Base-by-base conservation (phyloP, 768 basidiomycete genomes). In the Pisolithus orientalis region DNA sequence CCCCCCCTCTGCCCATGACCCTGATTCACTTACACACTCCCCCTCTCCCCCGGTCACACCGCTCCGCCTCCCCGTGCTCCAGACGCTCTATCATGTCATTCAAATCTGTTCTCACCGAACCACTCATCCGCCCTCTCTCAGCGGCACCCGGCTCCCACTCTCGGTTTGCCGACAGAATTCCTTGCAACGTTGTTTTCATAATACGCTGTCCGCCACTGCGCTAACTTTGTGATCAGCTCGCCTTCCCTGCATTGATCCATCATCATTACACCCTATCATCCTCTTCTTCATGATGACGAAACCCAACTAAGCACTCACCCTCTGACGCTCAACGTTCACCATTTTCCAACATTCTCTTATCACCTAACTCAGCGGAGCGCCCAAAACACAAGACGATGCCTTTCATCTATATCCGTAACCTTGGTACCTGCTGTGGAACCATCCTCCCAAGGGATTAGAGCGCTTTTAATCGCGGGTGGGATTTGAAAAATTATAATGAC, bases 141-240 rank as follows among this genome's bases (percentile, higher is more conserved):
- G 39, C 39, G 39, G 39, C 39, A 40, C 16, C 45, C 16, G 29
- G 45, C 24, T 47, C 29, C n/a, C 10, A 32, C 25, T 25, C 25
- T 43, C 25, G 14, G 34, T 34, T 34, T 34, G 25, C 44, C 16
- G 44, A 28, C 6, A 11, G 34, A 34, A 34, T 34, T 34, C 34
- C 32, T 25, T 56, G 52, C 60, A 68, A 68, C 66, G 68, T 67
- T 69, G 64, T 62, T 53, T 69, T 68, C 66, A 67, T 67, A 27
- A 34, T 3, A 34, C 32, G 32, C 60, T 62, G 49, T 54, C 58
- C 55, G 56, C 61, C 56, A 53, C 54, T 59, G 54, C 64, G 53
- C 57, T 57, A 53, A 49, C 65, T 57, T 59, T 59, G 56, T 44
- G 43, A 44, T 54, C 54, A 57, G 46, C 43, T 56, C 31, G 24